Percentiles rank a stretch among this genome's conserved stretches.
These are phyloP conservation scores for Ceratobasidium sp. DNA, from an alignment of 1,284 basidiomycete genomes.

Conservation along the genomic window DNA sequence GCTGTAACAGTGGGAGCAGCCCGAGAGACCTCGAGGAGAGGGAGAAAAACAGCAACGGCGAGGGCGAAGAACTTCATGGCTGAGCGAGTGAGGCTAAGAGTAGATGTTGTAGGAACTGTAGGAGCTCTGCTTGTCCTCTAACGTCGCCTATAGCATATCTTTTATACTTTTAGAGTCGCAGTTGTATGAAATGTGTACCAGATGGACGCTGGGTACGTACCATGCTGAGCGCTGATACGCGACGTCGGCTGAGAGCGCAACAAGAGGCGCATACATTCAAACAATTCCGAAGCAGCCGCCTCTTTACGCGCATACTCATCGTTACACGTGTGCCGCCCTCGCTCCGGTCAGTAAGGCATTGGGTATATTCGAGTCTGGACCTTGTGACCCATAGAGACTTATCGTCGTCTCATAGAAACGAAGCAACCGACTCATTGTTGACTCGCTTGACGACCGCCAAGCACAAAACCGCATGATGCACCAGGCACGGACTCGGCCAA, in stretches of 20 bases:
- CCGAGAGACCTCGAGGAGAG: conserved; percentile 15
- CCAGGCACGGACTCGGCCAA: neutral
- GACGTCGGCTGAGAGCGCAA: neutral
- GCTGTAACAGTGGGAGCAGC: conserved; percentile 5
- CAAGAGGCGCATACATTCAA: neutral
- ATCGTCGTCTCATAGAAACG: neutral
- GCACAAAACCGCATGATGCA: neutral
- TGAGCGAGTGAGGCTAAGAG: neutral
- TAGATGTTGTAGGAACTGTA: neutral
- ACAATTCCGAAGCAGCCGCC: conserved; percentile 3
- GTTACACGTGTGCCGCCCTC: neutral
- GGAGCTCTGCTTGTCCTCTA: neutral
- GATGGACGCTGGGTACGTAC: neutral
- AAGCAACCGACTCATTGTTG: neutral
- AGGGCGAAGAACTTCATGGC: conserved; percentile 24
- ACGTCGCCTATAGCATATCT: neutral
- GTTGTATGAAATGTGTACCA: neutral
- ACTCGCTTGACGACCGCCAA: conserved; percentile 4
- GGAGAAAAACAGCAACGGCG: neutral
- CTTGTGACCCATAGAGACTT: neutral
- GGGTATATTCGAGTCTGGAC: neutral
- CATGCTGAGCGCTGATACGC: conserved; percentile 31
- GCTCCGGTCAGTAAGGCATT: neutral
- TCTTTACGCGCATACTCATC: neutral
- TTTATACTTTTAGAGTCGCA: conserved; percentile 5